Base-by-base conservation (phyloP, 2,329 filamentous ascomycete species). In the Dryadomyces quercus-mongolicae region DNA sequence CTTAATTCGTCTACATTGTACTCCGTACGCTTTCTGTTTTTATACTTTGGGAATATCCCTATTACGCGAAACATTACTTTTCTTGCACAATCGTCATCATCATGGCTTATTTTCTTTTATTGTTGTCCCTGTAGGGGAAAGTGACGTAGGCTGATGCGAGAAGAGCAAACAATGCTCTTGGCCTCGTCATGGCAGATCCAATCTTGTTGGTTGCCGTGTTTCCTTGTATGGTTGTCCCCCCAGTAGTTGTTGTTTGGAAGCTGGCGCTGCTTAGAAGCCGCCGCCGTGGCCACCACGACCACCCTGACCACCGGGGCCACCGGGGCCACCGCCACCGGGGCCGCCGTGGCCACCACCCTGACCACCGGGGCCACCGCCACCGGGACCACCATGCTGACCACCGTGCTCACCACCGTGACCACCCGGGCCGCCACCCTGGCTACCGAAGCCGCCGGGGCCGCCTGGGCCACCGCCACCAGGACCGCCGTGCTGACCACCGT, bases 391-490 rank as follows among this genome's bases (percentile, higher is more conserved):
- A 36, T 16, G 10, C 36, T 40, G 36, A n/a, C n/a, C n/a, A n/a
- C n/a, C n/a, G n/a, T n/a, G n/a, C n/a, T n/a, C n/a, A 38, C 34
- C 34, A 38, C 34, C 34, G 7, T 7, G 34, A 38, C n/a, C 9
- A 45, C 51, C 53, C 9, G 42, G 22, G 44, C 15, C 42, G 21
- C 44, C 47, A 56, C 58, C 54, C 16, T 25, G n/a, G 18, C 50
- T 38, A 25, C 45, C 52, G 36, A 36, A 47, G 56, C 55, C 55
- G 49, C 52, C 54, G 15, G 7, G 34, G 47, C 36, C 51, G 42
- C 58, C 56, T 49, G 15, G 9, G 40, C 57, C 57, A 50, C 60
- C 61, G 8, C 34, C 34, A 38, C 34, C 13, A 13, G 34, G 34
- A 38, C 34, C 34, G 13, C 13, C 34, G 13, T 13, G 7, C 34